A percentile compares a stretch with the other conserved stretches of the same genome.
Conservation (phyloP, 495 filamentous ascomycete genomes). For the Ramalina intermedia region DNA sequence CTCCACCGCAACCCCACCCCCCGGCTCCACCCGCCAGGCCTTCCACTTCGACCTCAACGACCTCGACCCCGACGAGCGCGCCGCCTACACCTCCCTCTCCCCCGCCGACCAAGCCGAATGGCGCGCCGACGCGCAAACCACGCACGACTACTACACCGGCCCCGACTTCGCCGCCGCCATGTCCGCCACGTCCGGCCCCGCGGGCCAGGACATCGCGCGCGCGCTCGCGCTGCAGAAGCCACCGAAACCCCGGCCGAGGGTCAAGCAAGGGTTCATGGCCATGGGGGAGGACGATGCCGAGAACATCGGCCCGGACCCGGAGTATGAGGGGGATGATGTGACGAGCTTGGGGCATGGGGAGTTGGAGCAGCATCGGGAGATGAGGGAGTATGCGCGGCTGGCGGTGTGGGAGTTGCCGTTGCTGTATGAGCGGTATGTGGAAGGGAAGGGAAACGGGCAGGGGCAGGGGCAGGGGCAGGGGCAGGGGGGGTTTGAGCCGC, state of each 20-base stretch:
- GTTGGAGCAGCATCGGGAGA: slow-evolving; percentile 77
- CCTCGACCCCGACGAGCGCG: slow-evolving; percentile 28
- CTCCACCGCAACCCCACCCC: slow-evolving; percentile 23
- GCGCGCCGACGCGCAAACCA: slow-evolving; percentile 5
- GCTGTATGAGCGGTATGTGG: slow-evolving; percentile 66
- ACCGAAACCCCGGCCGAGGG: background rate
- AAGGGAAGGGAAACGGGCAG: slow-evolving; percentile 75
- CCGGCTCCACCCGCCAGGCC: slow-evolving; percentile 13
- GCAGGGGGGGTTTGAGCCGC: slow-evolving; percentile 80
- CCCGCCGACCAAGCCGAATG: slow-evolving; percentile 30
- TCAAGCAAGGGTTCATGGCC: slow-evolving; percentile 32
- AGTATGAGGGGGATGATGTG: slow-evolving; percentile 68
- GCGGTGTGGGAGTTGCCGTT: slow-evolving; percentile 94
- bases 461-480: slow-evolving; percentile 74
- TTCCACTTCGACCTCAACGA: slow-evolving; percentile 15
- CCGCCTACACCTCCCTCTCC: slow-evolving; percentile 33
- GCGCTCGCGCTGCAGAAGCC: background rate
- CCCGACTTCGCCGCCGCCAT: slow-evolving; percentile 13
- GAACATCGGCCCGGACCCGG: slow-evolving; percentile 37
- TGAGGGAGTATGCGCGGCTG: slow-evolving; percentile 74
- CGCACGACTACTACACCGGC: slow-evolving; percentile 13
- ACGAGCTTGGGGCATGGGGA: slow-evolving; percentile 66
- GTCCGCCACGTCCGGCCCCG: slow-evolving; percentile 3
- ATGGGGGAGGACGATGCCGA: slow-evolving; percentile 40
- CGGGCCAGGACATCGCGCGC: background rate